phyloP scores from a whole-genome alignment of 352 stramenopile species.

The Globisporangium cederbergense region DNA sequence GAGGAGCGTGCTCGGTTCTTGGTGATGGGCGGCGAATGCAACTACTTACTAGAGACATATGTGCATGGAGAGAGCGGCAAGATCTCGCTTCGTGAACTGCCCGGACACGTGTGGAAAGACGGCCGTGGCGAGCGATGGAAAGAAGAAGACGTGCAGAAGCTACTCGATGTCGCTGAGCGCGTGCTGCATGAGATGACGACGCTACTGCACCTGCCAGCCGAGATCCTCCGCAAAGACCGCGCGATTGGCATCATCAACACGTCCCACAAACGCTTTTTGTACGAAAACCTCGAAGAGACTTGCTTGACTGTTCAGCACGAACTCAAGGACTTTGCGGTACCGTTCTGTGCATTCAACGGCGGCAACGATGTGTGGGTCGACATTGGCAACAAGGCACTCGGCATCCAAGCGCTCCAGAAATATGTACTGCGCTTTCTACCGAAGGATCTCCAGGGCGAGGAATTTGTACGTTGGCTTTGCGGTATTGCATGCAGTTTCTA shows the following conservation, averaged over 20 bases:
- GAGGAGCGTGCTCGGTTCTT: slow-evolving; percentile 72
- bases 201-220: slow-evolving; percentile 80
- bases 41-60: slow-evolving; percentile 90
- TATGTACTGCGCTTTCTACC: slow-evolving; percentile 73
- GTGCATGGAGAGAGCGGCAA: slow-evolving; percentile 34
- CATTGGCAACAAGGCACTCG: slow-evolving; percentile 95
- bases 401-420: slow-evolving; percentile 90
- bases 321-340: slow-evolving; percentile 73
- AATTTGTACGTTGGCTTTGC: slow-evolving; percentile 35
- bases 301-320: slow-evolving; percentile 90
- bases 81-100: slow-evolving; percentile 64
- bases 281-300: slow-evolving; percentile 94
- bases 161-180: slow-evolving; percentile 84
- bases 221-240: slow-evolving; percentile 92
- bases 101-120: slow-evolving; percentile 70
- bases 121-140: slow-evolving; percentile 85
- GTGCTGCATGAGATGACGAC: slow-evolving; percentile 72
- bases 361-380: slow-evolving; percentile 96
- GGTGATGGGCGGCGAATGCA: slow-evolving; percentile 97
- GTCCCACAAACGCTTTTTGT: slow-evolving; percentile 72
- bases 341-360: slow-evolving; percentile 96
- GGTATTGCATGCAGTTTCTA: background rate
- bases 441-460: slow-evolving; percentile 71
- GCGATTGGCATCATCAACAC: slow-evolving; percentile 91
- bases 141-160: slow-evolving; percentile 62